Conservation (phyloP, 2,329 filamentous ascomycete genomes). For the Fusarium begoniae region DNA sequence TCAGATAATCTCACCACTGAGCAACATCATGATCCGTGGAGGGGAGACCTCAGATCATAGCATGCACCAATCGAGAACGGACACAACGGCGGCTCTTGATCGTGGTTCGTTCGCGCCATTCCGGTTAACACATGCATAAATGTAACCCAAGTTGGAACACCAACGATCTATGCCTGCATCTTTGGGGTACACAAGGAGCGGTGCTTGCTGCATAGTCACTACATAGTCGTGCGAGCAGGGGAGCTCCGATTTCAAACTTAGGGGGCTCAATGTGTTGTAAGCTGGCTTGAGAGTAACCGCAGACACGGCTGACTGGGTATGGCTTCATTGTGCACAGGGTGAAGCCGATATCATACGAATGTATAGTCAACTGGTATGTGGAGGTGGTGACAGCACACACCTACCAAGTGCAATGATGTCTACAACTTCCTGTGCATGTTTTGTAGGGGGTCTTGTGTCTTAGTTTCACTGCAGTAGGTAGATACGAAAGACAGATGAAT, state of each 20-base stretch:
- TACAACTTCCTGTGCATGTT: not conserved
- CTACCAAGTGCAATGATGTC: not conserved
- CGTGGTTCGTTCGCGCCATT: not conserved
- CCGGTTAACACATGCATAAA: not conserved
- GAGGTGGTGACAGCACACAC: not conserved
- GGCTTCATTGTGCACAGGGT: not conserved
- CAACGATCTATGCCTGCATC: constrained; percentile 12
- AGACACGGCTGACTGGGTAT: constrained; percentile 1
- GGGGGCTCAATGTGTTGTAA: not conserved
- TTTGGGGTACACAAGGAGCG: not conserved
- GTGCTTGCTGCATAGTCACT: not conserved
- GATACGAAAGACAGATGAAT: not conserved
- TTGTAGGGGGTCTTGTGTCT: not conserved
- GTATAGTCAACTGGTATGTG: not conserved
- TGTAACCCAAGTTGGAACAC: constrained; percentile 3
- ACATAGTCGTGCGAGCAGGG: not conserved
- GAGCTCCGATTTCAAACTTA: not conserved
- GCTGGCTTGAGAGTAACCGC: not conserved
- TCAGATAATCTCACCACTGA: constrained; percentile 6
- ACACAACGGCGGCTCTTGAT: not conserved
- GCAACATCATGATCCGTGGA: not conserved
- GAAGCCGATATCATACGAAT: not conserved
- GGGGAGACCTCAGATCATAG: constrained; percentile 5
- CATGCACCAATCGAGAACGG: not conserved
- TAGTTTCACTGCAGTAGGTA: not conserved